phyloP scores from a whole-genome alignment of 1,139 yeast genomes.

The Blastobotrys arbuscula region DNA sequence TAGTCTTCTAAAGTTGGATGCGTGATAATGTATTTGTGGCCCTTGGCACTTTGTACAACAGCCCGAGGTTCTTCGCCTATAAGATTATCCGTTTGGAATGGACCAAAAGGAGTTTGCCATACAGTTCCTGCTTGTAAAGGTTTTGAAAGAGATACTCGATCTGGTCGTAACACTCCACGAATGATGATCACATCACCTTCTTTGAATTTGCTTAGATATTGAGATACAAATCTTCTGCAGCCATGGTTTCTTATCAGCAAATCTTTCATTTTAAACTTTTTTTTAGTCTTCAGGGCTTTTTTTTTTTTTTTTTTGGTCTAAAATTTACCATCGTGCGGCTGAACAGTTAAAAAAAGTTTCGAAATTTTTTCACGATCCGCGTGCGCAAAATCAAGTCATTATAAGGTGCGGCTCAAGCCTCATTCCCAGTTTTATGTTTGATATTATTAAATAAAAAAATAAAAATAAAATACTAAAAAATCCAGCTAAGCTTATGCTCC shows the following conservation, averaged over 20 bases:
- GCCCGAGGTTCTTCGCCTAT: conserved; percentile 30
- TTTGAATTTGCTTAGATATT: conserved; percentile 11
- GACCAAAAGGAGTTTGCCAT: conserved; percentile 23
- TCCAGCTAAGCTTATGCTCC: no score
- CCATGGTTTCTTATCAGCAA: not conserved
- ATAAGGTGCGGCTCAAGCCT: no score
- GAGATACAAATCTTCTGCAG: conserved; percentile 5
- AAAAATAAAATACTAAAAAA: no score
- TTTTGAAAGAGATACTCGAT: conserved; percentile 30
- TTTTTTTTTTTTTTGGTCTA: no score
- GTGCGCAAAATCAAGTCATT: no score
- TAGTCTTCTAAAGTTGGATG: conserved; percentile 43
- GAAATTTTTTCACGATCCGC: not conserved
- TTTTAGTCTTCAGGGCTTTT: no score
- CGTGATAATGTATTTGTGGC: conserved; percentile 30
- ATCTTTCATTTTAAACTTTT: not conserved
- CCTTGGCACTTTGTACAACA: conserved; percentile 22
- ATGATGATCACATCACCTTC: conserved; percentile 30
- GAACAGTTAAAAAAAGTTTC: no score
- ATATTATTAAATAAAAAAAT: no score
- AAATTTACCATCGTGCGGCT: not conserved
- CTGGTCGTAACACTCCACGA: conserved; percentile 27
- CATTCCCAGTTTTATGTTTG: no score
- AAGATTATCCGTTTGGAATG: conserved; percentile 34
- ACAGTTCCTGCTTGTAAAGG: conserved; percentile 24